Percentiles rank a stretch among this genome's conserved stretches.
Conservation (phyloP, 306 rosid species). For the Vigna unguiculata region DNA sequence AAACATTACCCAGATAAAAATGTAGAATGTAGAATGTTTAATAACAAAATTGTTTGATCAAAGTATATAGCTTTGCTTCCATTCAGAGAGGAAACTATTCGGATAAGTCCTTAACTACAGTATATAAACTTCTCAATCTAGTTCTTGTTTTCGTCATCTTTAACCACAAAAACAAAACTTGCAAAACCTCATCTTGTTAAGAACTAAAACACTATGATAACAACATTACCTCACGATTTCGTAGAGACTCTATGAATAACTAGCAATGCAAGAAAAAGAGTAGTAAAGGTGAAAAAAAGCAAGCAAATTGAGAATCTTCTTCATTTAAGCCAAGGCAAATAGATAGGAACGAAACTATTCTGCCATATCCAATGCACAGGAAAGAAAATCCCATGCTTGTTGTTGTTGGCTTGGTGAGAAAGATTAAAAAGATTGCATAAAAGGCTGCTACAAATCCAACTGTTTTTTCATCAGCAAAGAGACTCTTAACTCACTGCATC, state of each 20-base stretch:
- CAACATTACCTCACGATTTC: constrained; percentile 32
- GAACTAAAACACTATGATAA: constrained; percentile 33
- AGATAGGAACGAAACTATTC: neutral
- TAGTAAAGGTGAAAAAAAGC: neutral
- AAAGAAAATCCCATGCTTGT: constrained; percentile 28
- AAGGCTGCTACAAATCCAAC: constrained; percentile 10
- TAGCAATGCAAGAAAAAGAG: constrained; percentile 32
- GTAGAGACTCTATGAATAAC: constrained; percentile 19
- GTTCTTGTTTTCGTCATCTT: no score
- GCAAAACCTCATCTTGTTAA: neutral
- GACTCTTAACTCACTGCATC: constrained; percentile 2
- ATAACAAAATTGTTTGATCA: constrained; percentile 2
- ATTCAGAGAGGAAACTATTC: constrained; percentile 11
- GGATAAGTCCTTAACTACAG: no score
- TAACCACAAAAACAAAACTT: no score
- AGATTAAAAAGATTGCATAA: neutral
- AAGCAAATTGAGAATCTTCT: constrained; percentile 2
- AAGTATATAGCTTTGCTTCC: neutral
- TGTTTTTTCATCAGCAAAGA: constrained; percentile 14
- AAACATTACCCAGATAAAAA: neutral
- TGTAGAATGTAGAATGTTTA: constrained; percentile 23
- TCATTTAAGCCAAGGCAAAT: neutral
- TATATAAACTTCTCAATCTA: no score
- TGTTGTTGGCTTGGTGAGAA: constrained; percentile 28
- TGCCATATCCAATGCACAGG: constrained; percentile 25